Conservation (phyloP, 495 filamentous ascomycete genomes). For the Chaetomidium leptoderma region DNA sequence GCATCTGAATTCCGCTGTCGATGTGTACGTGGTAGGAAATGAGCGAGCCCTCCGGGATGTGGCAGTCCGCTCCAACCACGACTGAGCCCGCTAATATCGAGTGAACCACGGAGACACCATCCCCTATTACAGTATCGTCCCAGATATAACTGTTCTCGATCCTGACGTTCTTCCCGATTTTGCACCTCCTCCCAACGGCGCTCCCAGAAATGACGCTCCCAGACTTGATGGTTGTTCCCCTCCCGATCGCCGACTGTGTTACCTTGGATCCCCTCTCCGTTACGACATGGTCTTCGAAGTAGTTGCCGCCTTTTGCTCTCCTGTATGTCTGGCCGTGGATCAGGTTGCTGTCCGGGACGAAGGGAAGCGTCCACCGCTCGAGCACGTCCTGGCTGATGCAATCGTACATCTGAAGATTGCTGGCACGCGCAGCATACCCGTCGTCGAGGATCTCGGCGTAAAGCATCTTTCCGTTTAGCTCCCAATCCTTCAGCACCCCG, state of each 20-base stretch:
- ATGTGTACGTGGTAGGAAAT: slow-evolving; percentile 76
- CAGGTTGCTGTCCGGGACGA: slow-evolving; percentile 85
- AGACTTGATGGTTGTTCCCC: slow-evolving; percentile 68
- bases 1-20: slow-evolving; percentile 46
- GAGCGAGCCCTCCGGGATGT: slow-evolving; percentile 65
- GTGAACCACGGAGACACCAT: slow-evolving; percentile 62
- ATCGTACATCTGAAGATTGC: slow-evolving; percentile 84
- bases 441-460: slow-evolving; percentile 82
- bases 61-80: slow-evolving; percentile 65
- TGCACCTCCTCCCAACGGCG: slow-evolving; percentile 75
- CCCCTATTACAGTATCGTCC: slow-evolving; percentile 73
- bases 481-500: slow-evolving; percentile 91
- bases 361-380: slow-evolving; percentile 84
- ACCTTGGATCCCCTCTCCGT: slow-evolving; percentile 47
- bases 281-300: slow-evolving; percentile 65
- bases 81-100: slow-evolving; percentile 73
- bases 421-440: slow-evolving; percentile 76
- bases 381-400: slow-evolving; percentile 86
- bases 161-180: slow-evolving; percentile 75
- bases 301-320: slow-evolving; percentile 64
- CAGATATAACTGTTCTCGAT: slow-evolving; percentile 85
- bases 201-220: slow-evolving; percentile 64
- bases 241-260: slow-evolving; percentile 68
- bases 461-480: slow-evolving; percentile 92
- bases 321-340: slow-evolving; percentile 70